phyloP scores from a whole-genome alignment of 306 rosid genomes.

The Rosa lucieae region DNA sequence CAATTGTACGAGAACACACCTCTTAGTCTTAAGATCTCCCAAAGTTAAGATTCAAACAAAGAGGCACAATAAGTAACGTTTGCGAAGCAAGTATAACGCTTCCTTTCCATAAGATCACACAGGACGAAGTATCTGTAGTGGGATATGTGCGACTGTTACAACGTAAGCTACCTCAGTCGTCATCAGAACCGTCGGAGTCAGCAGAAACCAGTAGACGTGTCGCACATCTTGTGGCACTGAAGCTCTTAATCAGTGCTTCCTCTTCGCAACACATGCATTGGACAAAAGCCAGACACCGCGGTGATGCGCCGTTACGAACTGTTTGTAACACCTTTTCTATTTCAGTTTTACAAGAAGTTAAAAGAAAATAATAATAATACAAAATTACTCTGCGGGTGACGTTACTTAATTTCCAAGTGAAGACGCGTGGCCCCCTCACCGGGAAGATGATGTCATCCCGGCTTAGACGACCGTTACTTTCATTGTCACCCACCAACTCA shows the following conservation, averaged over 20 bases:
- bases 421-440: constrained; percentile 41
- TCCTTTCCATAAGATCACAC: background rate
- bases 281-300: constrained; percentile 59
- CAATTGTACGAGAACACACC: background rate
- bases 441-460: constrained; percentile 34
- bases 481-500: constrained; percentile 20
- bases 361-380: background rate
- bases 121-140: background rate
- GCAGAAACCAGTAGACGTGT: constrained; percentile 20
- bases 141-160: constrained; percentile 14
- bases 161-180: constrained; percentile 28
- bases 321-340: constrained; percentile 11
- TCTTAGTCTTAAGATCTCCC: background rate
- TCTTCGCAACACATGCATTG: constrained; percentile 40
- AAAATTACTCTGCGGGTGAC: constrained; percentile 12
- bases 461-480: constrained; percentile 40
- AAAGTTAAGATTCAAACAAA: background rate
- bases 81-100: background rate
- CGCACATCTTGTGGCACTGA: constrained; percentile 7
- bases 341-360: background rate
- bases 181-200: background rate
- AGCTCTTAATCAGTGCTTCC: constrained; percentile 37
- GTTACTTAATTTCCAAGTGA: constrained; percentile 35
- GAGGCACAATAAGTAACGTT: background rate
- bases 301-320: constrained; percentile 55